phyloP scores from a whole-genome alignment of 331 rosid species.

The Saraca asoca region DNA sequence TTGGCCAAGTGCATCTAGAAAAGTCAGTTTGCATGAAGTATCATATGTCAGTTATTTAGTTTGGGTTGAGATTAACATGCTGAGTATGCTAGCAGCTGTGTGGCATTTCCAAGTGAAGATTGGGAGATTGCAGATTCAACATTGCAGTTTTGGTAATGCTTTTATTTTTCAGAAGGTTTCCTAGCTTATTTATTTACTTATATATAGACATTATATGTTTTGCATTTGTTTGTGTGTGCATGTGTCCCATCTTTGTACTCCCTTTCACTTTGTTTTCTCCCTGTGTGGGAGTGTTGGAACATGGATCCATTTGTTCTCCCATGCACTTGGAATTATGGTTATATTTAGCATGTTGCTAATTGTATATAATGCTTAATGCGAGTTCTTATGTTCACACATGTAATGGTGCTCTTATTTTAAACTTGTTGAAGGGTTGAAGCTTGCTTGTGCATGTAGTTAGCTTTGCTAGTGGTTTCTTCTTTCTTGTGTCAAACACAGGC shows the following conservation, averaged over 20 bases:
- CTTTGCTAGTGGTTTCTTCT: not conserved
- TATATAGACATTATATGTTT: slow-evolving; percentile 28
- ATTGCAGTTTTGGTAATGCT: slow-evolving; percentile 82
- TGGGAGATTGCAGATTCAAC: slow-evolving; percentile 98
- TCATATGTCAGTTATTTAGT: slow-evolving; percentile 24
- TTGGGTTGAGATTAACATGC: slow-evolving; percentile 36
- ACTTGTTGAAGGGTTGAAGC: slow-evolving; percentile 20
- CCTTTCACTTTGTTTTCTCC: not conserved
- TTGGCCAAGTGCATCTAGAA: not conserved
- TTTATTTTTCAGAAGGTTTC: slow-evolving; percentile 23
- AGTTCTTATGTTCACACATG: not conserved
- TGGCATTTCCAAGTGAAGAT: slow-evolving; percentile 91
- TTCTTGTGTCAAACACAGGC: not conserved
- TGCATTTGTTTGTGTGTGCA: slow-evolving; percentile 13
- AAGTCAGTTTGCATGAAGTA: slow-evolving; percentile 31
- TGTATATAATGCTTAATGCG: slow-evolving; percentile 21
- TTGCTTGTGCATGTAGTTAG: slow-evolving; percentile 16
- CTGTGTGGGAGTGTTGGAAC: not conserved
- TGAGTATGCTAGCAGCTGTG: slow-evolving; percentile 67
- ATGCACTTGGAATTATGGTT: slow-evolving; percentile 6
- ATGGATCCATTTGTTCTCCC: slow-evolving; percentile 12
- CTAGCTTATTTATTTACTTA: slow-evolving; percentile 18
- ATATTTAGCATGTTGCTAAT: slow-evolving; percentile 21
- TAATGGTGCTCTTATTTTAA: slow-evolving; percentile 14
- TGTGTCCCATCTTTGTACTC: slow-evolving; percentile 17